Percentiles rank a stretch among this genome's conserved stretches.
phyloP scores from a whole-genome alignment of 1,139 yeast genomes.

The Saccharomyces uvarum region DNA sequence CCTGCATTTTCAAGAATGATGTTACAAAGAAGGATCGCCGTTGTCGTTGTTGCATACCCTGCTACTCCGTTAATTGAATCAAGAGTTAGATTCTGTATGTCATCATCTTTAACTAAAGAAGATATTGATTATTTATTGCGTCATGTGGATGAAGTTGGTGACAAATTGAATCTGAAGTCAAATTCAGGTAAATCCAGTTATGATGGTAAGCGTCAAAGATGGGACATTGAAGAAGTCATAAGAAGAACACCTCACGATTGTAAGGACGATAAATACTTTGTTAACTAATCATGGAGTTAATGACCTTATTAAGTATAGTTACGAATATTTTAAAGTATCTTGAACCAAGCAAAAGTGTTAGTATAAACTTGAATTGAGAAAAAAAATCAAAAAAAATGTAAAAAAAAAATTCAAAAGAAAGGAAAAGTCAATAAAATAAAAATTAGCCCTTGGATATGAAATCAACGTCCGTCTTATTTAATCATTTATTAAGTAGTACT shows the following conservation, averaged over 20 bases:
- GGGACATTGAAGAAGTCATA: conserved; percentile 70
- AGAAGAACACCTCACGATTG: conserved; percentile 69
- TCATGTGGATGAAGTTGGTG: conserved; percentile 75
- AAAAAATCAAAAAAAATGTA: neutral
- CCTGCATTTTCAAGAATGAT: conserved; percentile 82
- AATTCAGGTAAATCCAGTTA: conserved; percentile 72
- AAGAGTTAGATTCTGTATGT: conserved; percentile 87
- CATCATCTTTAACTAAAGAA: conserved; percentile 85
- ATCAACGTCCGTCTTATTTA: neutral
- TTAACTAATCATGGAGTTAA: conserved; percentile 8
- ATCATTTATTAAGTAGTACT: neutral
- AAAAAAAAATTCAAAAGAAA: neutral
- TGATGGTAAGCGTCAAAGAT: conserved; percentile 59
- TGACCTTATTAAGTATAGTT: neutral
- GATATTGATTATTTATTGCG: conserved; percentile 78
- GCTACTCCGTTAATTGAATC: conserved; percentile 91
- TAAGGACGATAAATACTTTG: conserved; percentile 39
- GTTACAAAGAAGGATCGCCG: conserved; percentile 75
- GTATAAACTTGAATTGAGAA: neutral
- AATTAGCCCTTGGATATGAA: neutral
- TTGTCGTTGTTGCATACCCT: conserved; percentile 94
- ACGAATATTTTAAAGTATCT: neutral
- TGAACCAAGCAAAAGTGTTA: neutral
- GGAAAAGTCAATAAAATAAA: neutral
- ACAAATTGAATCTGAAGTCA: conserved; percentile 62